Base-by-base conservation (phyloP, 2,329 filamentous ascomycete species). In the Colletotrichum melonis region DNA sequence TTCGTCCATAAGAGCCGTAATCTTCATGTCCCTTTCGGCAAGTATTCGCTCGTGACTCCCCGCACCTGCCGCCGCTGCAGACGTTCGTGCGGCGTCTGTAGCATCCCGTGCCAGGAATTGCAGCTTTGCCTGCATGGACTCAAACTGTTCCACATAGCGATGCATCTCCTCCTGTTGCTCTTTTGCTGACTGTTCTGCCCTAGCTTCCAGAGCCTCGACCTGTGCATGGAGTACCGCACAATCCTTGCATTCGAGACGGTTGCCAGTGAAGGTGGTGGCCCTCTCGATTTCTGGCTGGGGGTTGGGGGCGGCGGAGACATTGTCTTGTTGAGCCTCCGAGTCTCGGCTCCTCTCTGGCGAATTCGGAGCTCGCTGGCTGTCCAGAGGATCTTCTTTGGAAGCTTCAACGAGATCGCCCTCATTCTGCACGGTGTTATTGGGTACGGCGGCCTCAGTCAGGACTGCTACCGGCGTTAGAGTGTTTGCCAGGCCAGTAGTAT, bases 1-100 rank as follows among this genome's bases (percentile, higher is more conserved):
- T 84, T 99, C 97, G 77, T 97, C 93, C 87, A 99, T 93, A 14
- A 99, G 86, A 59, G 95, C 85, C 3, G 95, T 94, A 78, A 98
- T 97, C 80, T 94, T 94, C 77, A 96, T 92, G 78, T 98, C 95
- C 79, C 95, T 97, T 78, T 97, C 95, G 1, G 94, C 93, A 16
- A 98, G 82, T 79, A 94, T 95, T 81, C 92, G 94, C 76, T 97
- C 94, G 1, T 87, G 70, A 69, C 92, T 94, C 6, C 93, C 93
- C 0, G 89, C 80, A 2, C 89, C 85, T 1, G 93, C 91, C 28
- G 88, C 85, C n/a, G 88, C 84, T 2, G 90, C 91, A 7, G 91
- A 88, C 76, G 91, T 90, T 78, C 92, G 93, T 1, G 97, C 94
- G 0, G 92, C 88, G 38, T 95, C 92, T 0, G 93, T 90, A 14